Percentiles rank a stretch among this genome's conserved stretches.
Evolutionary conservation across 768 basidiomycete species (phyloP).

Genomic region (Suillus tomentosus): DNA sequence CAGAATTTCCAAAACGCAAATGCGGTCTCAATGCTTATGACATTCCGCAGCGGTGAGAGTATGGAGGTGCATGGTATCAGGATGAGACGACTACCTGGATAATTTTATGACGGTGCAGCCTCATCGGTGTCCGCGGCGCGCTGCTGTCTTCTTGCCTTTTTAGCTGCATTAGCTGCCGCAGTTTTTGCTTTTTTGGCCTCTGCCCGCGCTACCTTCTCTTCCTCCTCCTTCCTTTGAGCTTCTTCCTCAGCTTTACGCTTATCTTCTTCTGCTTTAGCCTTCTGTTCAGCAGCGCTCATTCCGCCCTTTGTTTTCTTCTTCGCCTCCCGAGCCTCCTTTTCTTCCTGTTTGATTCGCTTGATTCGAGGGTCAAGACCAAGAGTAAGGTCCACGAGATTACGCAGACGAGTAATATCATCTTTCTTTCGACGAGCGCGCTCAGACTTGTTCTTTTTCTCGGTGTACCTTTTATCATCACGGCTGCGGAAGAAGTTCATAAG

Average conservation of each 20-base stretch:
- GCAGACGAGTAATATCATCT: slow-evolving; percentile 91
- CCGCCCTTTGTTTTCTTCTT: slow-evolving; percentile 71
- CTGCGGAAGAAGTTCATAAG: slow-evolving; percentile 41
- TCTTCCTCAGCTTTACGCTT: slow-evolving; percentile 72
- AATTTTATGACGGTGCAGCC: slow-evolving; percentile 13
- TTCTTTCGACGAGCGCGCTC: slow-evolving; percentile 97
- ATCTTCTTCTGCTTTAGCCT: slow-evolving; percentile 53
- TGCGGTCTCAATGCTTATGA: neutral
- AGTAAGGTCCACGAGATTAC: slow-evolving; percentile 83
- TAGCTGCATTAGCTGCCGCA: slow-evolving; percentile 86
- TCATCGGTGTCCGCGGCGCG: slow-evolving; percentile 47
- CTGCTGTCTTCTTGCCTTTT: slow-evolving; percentile 78
- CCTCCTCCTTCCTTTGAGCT: slow-evolving; percentile 77
- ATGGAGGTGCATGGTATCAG: neutral
- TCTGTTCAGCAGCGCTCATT: slow-evolving; percentile 44
- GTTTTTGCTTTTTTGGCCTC: slow-evolving; percentile 86
- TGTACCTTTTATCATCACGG: slow-evolving; percentile 98
- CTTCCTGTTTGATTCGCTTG: slow-evolving; percentile 94
- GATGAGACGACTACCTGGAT: neutral
- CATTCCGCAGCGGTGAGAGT: neutral
- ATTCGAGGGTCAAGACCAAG: slow-evolving; percentile 90
- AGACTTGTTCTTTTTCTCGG: slow-evolving; percentile 99
- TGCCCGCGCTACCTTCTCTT: slow-evolving; percentile 71
- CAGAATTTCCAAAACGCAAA: slow-evolving; percentile 3
- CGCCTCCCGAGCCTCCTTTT: slow-evolving; percentile 91